Base-by-base conservation (phyloP, 345 rosid species). In the Hypericum androsaemum region DNA sequence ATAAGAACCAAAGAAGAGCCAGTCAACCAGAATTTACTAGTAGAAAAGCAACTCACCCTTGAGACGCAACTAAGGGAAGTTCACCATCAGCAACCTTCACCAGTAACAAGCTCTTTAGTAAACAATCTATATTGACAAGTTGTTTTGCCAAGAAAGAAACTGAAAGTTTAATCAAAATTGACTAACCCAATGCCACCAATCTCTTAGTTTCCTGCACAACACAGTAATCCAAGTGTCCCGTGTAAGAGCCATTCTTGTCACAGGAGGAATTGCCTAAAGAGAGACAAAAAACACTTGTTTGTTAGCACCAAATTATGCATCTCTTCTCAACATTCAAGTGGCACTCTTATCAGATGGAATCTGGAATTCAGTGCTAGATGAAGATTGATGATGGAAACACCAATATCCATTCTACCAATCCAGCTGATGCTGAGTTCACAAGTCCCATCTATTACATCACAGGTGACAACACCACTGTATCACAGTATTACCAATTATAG, bases 141-240 rank as follows among this genome's bases (percentile, higher is more conserved):
- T 13, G 36, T 37, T 41, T 43, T 56, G 47, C 41, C 64, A 14
- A 59, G 52, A 35, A 39, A 39, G 56, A 14, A 6, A 57, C 43
- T 45, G 50, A 46, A 22, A 22, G 32, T 22, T 22, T 22, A 22
- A 22, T 22, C 32, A 22, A 22, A 22, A 62, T 58, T 38, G 50
- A 67, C 56, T 77, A 85, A 94, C 99, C 99, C 96, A 86, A 68
- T 84, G 95, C 99, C 99, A 94, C 88, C 97, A 86, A 78, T 94
- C 95, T 77, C 95, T 74, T 71, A 94, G 68, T 72, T 94, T 94
- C 80, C 92, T 77, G 83, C 97, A 86, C 73, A 94, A 72, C 62
- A 94, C 92, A 32, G 99, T 94, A 64, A 94, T 66, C 99, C 99
- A 94, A 54, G 97, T 88, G 74, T 84, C 99, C 15, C 83, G 97